Evolutionary conservation across 257 asterid genomes (phyloP).

Genomic region (Forsythia suspensa): DNA sequence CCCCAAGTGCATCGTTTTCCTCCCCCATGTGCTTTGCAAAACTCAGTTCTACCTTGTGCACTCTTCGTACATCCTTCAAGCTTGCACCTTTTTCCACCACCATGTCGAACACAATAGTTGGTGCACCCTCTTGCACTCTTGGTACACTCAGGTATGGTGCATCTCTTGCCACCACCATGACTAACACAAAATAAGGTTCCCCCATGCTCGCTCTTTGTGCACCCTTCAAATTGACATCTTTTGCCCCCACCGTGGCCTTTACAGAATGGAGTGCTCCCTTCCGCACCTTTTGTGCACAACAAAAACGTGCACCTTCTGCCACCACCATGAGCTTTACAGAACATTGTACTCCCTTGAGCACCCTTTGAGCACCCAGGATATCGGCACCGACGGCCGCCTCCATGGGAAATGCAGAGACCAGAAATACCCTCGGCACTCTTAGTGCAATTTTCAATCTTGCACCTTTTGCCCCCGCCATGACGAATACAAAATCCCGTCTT

Average conservation of each 20-base stretch:
- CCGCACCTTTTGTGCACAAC: conserved; percentile 70
- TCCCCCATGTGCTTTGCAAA: conserved; percentile 64
- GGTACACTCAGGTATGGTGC: conserved; percentile 45
- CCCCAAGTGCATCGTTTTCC: conserved; percentile 68
- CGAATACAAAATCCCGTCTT: conserved; percentile 59
- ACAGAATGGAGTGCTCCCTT: conserved; percentile 60
- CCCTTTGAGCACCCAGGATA: conserved; percentile 55
- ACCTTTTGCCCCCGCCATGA: conserved; percentile 77
- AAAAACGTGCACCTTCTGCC: conserved; percentile 54
- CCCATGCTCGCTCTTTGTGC: conserved; percentile 63
- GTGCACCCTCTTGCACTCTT: conserved; percentile 69
- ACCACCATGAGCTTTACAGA: conserved; percentile 71
- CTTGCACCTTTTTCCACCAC: conserved; percentile 73
- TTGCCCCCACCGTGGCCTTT: conserved; percentile 75
- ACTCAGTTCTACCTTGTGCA: conserved; percentile 69
- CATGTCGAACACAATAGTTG: conserved; percentile 59
- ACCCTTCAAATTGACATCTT: conserved; percentile 56
- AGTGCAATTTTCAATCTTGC: conserved; percentile 47
- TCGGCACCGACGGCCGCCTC: conserved; percentile 65
- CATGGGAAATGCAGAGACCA: conserved; percentile 70
- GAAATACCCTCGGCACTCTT: conserved; percentile 62
- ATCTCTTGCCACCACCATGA: conserved; percentile 71
- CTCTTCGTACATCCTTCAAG: conserved; percentile 56
- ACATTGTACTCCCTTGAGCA: conserved; percentile 64
- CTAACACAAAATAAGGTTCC: conserved; percentile 63